phyloP scores from a whole-genome alignment of 2,329 filamentous ascomycete species.

The Tolypocladium sp. region DNA sequence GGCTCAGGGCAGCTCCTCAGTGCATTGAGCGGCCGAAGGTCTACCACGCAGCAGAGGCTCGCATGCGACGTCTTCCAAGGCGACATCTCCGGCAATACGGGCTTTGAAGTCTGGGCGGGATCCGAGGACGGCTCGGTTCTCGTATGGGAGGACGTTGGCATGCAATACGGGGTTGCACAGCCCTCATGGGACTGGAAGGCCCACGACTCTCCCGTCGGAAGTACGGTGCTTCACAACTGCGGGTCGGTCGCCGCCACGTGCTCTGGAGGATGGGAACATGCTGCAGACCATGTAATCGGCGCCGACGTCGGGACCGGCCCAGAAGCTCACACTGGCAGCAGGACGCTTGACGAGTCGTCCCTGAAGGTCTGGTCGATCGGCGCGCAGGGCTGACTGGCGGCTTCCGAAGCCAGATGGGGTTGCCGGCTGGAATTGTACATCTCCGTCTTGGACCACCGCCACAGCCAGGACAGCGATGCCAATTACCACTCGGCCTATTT shows the following conservation, averaged over 20 bases:
- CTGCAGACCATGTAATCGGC: conserved; percentile 1
- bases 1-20: conserved; percentile 47
- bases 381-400: neutral
- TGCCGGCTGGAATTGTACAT: neutral
- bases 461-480: no score
- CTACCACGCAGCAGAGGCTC: conserved; percentile 46
- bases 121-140: conserved; percentile 42
- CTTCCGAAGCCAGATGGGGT: neutral
- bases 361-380: conserved; percentile 13
- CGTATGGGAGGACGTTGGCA: conserved; percentile 50
- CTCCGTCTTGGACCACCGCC: no score
- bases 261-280: conserved; percentile 42
- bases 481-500: no score
- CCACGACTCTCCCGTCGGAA: conserved; percentile 38
- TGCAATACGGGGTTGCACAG: conserved; percentile 29
- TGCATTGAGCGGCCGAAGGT: conserved; percentile 40
- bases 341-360: conserved; percentile 11
- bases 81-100: conserved; percentile 18
- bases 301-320: neutral
- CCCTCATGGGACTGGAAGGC: conserved; percentile 42
- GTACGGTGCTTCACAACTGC: conserved; percentile 40
- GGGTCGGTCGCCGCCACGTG: conserved; percentile 49
- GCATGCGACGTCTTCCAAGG: conserved; percentile 44
- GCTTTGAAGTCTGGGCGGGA: conserved; percentile 56
- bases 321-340: neutral